Evolutionary conservation across 805 yeast species (phyloP), one percentile per base, ranked within the genome.

Genomic region (Wickerhamiella azymoides): DNA sequence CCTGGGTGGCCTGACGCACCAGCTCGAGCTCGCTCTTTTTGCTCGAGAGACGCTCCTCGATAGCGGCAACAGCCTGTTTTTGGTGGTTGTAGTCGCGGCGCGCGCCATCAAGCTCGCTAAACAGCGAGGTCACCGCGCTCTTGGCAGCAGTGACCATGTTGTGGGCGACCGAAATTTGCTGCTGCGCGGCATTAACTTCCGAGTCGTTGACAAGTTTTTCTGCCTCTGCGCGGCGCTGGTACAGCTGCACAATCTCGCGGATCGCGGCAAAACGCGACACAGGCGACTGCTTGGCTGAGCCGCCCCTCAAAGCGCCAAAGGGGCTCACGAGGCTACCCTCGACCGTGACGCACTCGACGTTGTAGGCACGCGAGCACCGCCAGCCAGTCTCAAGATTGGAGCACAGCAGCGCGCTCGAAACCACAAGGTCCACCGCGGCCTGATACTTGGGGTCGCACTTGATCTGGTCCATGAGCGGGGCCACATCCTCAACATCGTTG

Each of bases 261-360:
- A 43, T 21, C 2, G 41, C 42, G n/a, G 39, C 38, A 10, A 43
- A 38, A 8, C 42, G 25, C 17, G 47, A 37, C 10, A 21, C n/a
- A 2, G 36, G 21, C 11, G 32, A 17, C 13, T 14, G 13, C 14
- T 44, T 28, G 5, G 24, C 3, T 1, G 43, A 39, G 14, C 97
- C 97, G 62, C 97, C 97, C 19, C 84, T 77, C 39, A 92, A 61
- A 1, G 81, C 82, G 61, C 98, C 98, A 52, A 70, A 75, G 40
- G 76, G 77, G 54, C 84, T 93, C 42, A 84, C 84, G 52, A 84
- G 69, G 59, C 92, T 97, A 53, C 98, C 98, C 60, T 84, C 94
- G 14, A 89, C 65, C 0, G 98, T 92, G 13, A 92, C 81, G 0
- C 94, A 83, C 54, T 74, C 78, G 19, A 88, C 63, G 26, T 74